A percentile compares a stretch with the other conserved stretches of the same genome.
Conservation (phyloP, 2,329 filamentous ascomycete genomes). For the Cladophialophora psammophila region DNA sequence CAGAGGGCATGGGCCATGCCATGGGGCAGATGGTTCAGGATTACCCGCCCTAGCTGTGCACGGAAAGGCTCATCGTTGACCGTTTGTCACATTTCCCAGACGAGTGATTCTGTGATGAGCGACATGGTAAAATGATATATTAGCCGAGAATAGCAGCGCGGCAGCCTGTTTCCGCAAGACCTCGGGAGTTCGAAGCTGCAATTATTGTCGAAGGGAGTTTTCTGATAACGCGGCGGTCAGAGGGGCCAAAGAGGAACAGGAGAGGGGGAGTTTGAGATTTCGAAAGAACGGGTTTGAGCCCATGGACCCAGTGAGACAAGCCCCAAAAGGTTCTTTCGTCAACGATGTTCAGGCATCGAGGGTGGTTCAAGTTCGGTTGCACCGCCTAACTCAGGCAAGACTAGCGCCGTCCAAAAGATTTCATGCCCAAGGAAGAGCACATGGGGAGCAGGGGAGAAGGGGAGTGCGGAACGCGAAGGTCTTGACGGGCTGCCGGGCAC, state of each 20-base stretch:
- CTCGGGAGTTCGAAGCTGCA: background rate
- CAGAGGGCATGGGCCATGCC: constrained; percentile 6
- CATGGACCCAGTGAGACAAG: constrained; percentile 2
- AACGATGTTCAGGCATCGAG: constrained; percentile 16
- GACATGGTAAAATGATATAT: constrained; percentile 2
- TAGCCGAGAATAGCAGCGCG: constrained; percentile 2
- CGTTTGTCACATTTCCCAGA: constrained; percentile 7
- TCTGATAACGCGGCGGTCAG: background rate
- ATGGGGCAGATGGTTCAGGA: constrained; percentile 9
- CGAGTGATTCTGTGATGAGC: constrained; percentile 1
- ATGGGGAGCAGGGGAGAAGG: background rate
- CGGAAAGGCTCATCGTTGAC: constrained; percentile 3
- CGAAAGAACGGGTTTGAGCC: constrained; percentile 3
- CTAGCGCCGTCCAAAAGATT: constrained; percentile 10
- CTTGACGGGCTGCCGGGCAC: background rate
- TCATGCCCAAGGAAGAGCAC: constrained; percentile 3
- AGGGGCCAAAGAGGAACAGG: background rate
- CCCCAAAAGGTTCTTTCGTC: constrained; percentile 23
- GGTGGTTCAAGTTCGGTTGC: constrained; percentile 7
- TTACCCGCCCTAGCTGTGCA: constrained; percentile 4
- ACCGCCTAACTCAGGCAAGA: constrained; percentile 20
- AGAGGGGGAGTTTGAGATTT: background rate
- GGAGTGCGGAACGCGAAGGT: background rate
- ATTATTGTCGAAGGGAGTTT: background rate
- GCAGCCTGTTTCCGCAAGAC: background rate